Conservation (phyloP, 2,329 filamentous ascomycete species). For the Colletotrichum salicis region DNA sequence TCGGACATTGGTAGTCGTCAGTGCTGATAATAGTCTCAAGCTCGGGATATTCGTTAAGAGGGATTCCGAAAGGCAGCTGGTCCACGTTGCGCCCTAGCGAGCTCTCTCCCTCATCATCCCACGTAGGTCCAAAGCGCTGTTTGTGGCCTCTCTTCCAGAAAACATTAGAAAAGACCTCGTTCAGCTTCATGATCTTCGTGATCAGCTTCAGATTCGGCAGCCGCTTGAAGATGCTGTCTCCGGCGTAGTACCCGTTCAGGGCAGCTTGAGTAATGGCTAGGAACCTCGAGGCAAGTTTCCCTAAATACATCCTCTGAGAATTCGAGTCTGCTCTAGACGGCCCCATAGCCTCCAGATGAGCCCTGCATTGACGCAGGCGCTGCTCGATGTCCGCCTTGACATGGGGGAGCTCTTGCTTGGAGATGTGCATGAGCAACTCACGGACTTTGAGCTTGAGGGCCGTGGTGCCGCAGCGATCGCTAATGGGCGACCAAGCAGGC, state of each 20-base stretch:
- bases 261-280: constrained; percentile 42
- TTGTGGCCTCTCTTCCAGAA: constrained; percentile 41
- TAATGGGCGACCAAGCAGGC: constrained; percentile 49
- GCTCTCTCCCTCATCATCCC: constrained; percentile 29
- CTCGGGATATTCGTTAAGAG: constrained; percentile 35
- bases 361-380: constrained; percentile 5
- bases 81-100: neutral
- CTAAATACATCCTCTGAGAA: constrained; percentile 49
- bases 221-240: constrained; percentile 42
- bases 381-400: constrained; percentile 18
- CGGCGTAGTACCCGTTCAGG: constrained; percentile 49
- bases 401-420: constrained; percentile 41
- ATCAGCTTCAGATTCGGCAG: constrained; percentile 47
- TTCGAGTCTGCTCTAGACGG: constrained; percentile 39
- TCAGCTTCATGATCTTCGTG: constrained; percentile 50
- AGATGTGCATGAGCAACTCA: constrained; percentile 52
- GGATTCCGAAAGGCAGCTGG: constrained; percentile 22
- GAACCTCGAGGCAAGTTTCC: constrained; percentile 46
- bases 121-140: constrained; percentile 17
- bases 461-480: constrained; percentile 46
- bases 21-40: constrained; percentile 43
- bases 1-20: constrained; percentile 38
- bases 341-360: constrained; percentile 44
- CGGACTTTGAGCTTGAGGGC: constrained; percentile 49
- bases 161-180: constrained; percentile 46